phyloP scores from a whole-genome alignment of 352 stramenopile genomes.

The Globisporangium paddicum region DNA sequence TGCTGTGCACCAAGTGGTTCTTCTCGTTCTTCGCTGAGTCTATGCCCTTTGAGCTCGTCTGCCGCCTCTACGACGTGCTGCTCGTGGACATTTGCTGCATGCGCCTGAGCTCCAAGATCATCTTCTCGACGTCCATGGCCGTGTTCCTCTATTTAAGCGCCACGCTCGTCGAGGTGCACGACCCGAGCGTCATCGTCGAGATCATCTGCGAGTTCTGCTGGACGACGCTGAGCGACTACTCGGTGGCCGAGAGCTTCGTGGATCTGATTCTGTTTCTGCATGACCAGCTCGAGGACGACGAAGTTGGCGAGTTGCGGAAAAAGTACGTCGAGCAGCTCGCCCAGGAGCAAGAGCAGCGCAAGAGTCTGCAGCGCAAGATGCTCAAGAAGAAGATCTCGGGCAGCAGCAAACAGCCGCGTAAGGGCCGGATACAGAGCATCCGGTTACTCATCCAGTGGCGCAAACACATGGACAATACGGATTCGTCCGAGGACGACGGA shows the following conservation, averaged over 20 bases:
- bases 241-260: conserved; percentile 63
- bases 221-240: conserved; percentile 68
- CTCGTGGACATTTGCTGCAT: conserved; percentile 64
- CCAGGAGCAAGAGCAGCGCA: conserved; percentile 53
- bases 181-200: conserved; percentile 72
- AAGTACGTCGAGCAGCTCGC: conserved; percentile 63
- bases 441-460: conserved; percentile 73
- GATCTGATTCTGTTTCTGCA: conserved; percentile 75
- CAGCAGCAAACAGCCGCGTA: conserved; percentile 25
- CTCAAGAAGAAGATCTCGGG: conserved; percentile 25
- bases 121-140: conserved; percentile 69
- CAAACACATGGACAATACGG: conserved; percentile 26
- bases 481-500: conserved; percentile 11
- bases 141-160: conserved; percentile 75
- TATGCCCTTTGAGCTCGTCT: conserved; percentile 78
- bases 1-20: conserved; percentile 83
- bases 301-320: conserved; percentile 38
- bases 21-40: conserved; percentile 84
- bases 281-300: conserved; percentile 50
- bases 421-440: conserved; percentile 52
- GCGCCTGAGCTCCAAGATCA: conserved; percentile 52
- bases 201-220: conserved; percentile 76
- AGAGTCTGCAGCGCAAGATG: conserved; percentile 39
- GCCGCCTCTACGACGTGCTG: conserved; percentile 69
- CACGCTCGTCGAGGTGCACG: conserved; percentile 62